Base-by-base conservation (phyloP, 2,329 filamentous ascomycete species). In the Parasarocladium wereldwijsianum region DNA sequence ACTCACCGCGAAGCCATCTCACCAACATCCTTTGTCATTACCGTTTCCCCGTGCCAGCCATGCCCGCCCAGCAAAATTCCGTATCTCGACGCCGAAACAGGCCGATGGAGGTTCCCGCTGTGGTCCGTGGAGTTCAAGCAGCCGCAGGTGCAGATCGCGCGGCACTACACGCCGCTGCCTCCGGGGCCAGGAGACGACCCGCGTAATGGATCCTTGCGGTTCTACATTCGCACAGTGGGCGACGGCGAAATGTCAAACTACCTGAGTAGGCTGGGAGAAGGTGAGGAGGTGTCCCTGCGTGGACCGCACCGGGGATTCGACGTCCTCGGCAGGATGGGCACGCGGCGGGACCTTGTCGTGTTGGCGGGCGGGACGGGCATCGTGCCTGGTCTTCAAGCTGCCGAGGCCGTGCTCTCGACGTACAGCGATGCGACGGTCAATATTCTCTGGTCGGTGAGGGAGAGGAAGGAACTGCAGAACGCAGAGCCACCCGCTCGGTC, bases 41-140 rank as follows among this genome's bases (percentile, higher is more conserved):
- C 73, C 7, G 51, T 86, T 16, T 54, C 54, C 16, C 61, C 71
- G 9, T 45, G 47, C 4, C 41, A 38, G 2, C n/a, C n/a, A n/a
- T n/a, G n/a, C n/a, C 42, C 39, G 1, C 44, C 49, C 29, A 39
- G 49, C 5, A 33, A 34, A 21, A 43, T 37, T 3, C 51, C 42
- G 8, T 48, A 48, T 32, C 29, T 56, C n/a, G 21, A 35, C 12
- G 36, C 41, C 14, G 21, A 36, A n/a, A 36, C 41, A 3, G 32
- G 36, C 11, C 24, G 34, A 38, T 54, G 55, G 54, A 40, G 39
- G 8, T 39, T 69, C 33, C 78, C 80, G 4, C 64, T 92, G 24
- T 93, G 84, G 79, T 85, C 78, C 38, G 77, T 96, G 19, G 80
- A 94, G 58, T 74, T 93, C 46, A 93, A 93, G 57, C 90, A 96